Evolutionary conservation across 176 grass and related monocot species (phyloP).

Genomic region (Alloteropsis semialata): DNA sequence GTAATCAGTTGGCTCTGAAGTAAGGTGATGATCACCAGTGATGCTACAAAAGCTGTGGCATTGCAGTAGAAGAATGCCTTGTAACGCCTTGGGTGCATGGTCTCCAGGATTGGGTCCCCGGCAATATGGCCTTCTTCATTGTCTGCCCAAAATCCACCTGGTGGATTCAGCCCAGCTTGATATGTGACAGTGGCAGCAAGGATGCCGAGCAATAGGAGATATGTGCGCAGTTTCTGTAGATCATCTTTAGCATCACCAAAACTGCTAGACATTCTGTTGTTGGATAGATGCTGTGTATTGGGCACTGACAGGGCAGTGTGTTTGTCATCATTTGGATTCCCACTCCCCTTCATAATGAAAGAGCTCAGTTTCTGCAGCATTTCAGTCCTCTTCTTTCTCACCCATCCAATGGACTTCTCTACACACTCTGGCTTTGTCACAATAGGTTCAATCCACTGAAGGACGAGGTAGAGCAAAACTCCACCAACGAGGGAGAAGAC

Average conservation of each 20-base stretch:
- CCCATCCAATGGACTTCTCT: neutral
- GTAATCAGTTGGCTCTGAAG: constrained; percentile 41
- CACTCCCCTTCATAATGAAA: neutral
- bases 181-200: constrained; percentile 43
- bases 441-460: constrained; percentile 28
- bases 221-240: constrained; percentile 24
- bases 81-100: constrained; percentile 20
- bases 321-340: neutral
- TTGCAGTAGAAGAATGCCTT: constrained; percentile 60
- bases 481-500: constrained; percentile 35
- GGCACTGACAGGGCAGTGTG: neutral
- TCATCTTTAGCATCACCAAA: neutral
- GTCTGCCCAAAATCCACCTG: constrained; percentile 39
- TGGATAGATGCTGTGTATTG: neutral
- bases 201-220: constrained; percentile 43
- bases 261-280: neutral
- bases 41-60: constrained; percentile 52
- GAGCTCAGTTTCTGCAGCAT: neutral
- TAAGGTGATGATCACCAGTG: constrained; percentile 49
- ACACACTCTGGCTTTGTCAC: neutral
- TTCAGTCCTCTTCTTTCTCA: neutral
- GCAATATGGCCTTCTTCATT: constrained; percentile 22
- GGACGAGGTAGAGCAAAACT: constrained; percentile 14
- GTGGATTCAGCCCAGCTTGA: constrained; percentile 42
- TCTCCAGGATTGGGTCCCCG: constrained; percentile 24